Evolutionary conservation across 345 rosid genomes (phyloP), one percentile per base, ranked within the genome.

Genomic region (Isatis tinctoria): DNA sequence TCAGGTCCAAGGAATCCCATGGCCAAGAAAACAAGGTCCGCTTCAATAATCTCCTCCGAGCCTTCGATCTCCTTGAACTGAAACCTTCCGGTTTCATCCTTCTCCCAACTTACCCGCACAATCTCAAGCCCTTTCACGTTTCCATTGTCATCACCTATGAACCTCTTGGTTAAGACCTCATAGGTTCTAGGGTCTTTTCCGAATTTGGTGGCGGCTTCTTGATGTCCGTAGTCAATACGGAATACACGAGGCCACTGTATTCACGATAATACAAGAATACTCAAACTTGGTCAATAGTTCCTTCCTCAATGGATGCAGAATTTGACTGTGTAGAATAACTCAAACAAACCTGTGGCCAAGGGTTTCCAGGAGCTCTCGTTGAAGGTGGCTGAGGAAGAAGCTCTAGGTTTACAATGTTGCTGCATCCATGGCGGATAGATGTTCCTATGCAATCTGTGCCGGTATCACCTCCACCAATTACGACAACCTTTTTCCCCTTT

Each of bases 1-100:
- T 96, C 99, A 2, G 99, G 99, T 56, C 99, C 99, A 8, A 96
- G 96, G 83, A 96, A 96, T 6, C 99, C 99, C 99, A 96, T 90
- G 27, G 99, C 99, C 41, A 96, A 83, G 32, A 96, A 78, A 49
- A 90, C 93, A 6, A 96, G 87, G 77, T 96, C 97, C 5, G 98
- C 97, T 76, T 85, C 93, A 5, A 96, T 87, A 49, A 84, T 83
- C 79, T 92, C 97, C 80, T 89, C 91, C 0, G 88, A 79, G 57
- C 97, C 99, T 76, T 96, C 92, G 0, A 92, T 80, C 75, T 92
- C 99, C 84, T 89, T 88, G 65, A 90, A 83, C 49, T 89, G 90
- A 77, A 96, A 92, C 78, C 68, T 88, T 36, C 99, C 99, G 26
- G 80, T 64, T 4, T 85, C 87, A 79, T 96, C 99, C 84, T 90